Evolutionary conservation across 805 yeast species (phyloP), one percentile per base, ranked within the genome.

Genomic region (Cyberlindnera meyerae): DNA sequence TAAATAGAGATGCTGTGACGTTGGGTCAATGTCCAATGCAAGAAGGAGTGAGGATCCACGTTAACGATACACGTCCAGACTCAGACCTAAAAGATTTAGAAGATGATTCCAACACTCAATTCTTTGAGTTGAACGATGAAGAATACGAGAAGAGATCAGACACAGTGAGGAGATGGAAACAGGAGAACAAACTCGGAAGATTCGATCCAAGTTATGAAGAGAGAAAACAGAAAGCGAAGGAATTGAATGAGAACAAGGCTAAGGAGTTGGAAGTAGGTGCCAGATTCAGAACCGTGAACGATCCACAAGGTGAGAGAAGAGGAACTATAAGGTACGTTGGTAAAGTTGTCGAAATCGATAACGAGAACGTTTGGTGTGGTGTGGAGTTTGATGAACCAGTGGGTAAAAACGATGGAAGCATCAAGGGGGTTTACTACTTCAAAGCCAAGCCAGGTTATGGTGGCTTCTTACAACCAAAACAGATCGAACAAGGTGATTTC

Each of bases 341-440:
- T 3, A 61, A 59, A 27, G 75, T 90, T 2, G 66, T 75, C 0
- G 77, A 71, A 27, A 72, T 88, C 33, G 79, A 76, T 32, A 55
- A 12, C 47, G 18, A 70, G 66, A 71, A 65, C 14, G 47, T 60
- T 1, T 90, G 97, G 96, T 71, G 84, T 21, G 97, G 97, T 0
- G 73, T 90, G 4, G 84, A 80, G 48, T 78, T 88, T 37, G 93
- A 84, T 48, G 87, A 83, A 47, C 90, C 97, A 0, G 71, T 73
- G 7, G 97, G 97, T 5, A 86, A 82, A 57, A 86, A 89, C 52
- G 76, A 86, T 52, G 97, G 97, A 0, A 61, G 75, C 15, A 63
- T 87, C 27, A 74, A 77, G 24, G 88, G 85, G 0, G 55, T 48
- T 1, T 51, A 67, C 24, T 71, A 83, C 45, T 89, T 90, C 5